Evolutionary conservation across 2,329 filamentous ascomycete species (phyloP), one percentile per base, ranked within the genome.

Genomic region (Pestalotiopsis sp.): DNA sequence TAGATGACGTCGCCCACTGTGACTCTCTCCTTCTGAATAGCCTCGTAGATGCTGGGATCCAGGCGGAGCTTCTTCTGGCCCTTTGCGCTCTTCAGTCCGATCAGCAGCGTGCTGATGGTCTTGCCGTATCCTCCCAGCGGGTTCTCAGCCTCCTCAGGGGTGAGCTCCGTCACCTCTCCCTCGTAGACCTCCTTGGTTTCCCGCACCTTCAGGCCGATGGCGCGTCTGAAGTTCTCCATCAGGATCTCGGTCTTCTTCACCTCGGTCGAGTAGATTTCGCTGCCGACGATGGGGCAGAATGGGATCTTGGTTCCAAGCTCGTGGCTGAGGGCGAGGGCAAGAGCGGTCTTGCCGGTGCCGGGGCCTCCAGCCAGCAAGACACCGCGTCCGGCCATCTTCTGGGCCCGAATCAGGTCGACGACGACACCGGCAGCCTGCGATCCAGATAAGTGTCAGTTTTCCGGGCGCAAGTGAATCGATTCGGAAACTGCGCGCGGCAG

Each of bases 161-260:
- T 97, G 74, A 99, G 90, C 82, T 99, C 96, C 73, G 94, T 98
- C 68, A 99, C 96, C 83, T 99, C 96, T 78, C 96, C 96, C 84
- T 99, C 96, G 83, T 98, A 99, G 69, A 99, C 95, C 83, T 99
- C 96, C 83, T 99, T 99, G 66, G 95, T 98, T 86, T 99, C 96
- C 77, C 96, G 94, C 74, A 99, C 96, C 79, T 97, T 95, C 74
- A 99, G 87, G 41, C 95, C 96, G 81, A 99, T 99, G 69, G 96
- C 96, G 78, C 96, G 89, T 79, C 96, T 90, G 82, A 99, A 99
- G 85, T 98, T 98, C 87, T 99, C 96, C 96, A 98, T 98, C 79
- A 99, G 85, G 74, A 97, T 92, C 82, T 99, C 96, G 64, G 96
- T 99, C 90, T 99, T 99, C 90, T 99, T 99, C 72, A 99, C 95